Conservation (phyloP, 805 yeast species). For the Groenewaldozyma tartarivorans region DNA sequence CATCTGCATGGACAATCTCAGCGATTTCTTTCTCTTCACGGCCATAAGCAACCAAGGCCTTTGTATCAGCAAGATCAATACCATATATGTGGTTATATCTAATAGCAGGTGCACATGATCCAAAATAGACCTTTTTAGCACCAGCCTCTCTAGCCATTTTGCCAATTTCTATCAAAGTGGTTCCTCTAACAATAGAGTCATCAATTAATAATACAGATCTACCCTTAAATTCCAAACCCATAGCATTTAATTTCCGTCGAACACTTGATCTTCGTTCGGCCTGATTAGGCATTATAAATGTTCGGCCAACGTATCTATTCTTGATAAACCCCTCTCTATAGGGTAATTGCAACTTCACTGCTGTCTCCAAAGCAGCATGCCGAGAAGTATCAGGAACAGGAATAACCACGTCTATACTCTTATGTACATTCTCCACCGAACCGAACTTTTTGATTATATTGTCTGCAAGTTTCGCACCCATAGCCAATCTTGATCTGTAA, state of each 20-base stretch:
- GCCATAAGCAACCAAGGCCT: conserved; percentile 82
- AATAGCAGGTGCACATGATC: conserved; percentile 98
- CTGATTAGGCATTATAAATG: conserved; percentile 98
- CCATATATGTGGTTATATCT: conserved; percentile 94
- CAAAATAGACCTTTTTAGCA: conserved; percentile 88
- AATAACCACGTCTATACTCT: conserved; percentile 82
- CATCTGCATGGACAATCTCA: conserved; percentile 76
- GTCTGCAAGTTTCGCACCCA: conserved; percentile 85
- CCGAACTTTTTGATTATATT: conserved; percentile 44
- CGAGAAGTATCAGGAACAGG: conserved; percentile 99
- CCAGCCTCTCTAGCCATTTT: conserved; percentile 99
- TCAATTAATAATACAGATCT: conserved; percentile 85
- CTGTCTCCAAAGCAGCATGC: conserved; percentile 87
- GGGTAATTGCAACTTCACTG: conserved; percentile 68
- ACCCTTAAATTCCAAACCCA: conserved; percentile 83
- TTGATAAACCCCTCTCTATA: conserved; percentile 97
- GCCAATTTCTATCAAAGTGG: conserved; percentile 92
- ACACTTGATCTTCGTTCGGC: conserved; percentile 88
- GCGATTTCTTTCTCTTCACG: conserved; percentile 70
- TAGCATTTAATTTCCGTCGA: conserved; percentile 89
- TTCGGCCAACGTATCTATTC: conserved; percentile 93
- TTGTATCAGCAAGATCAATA: conserved; percentile 92
- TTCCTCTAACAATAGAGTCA: conserved; percentile 96
- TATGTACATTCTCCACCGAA: conserved; percentile 35
- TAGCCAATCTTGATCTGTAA: conserved; percentile 80